These are phyloP conservation scores for Drosera spatulata DNA, from an alignment of 179 eudicot genomes.

Conservation along the genomic window DNA sequence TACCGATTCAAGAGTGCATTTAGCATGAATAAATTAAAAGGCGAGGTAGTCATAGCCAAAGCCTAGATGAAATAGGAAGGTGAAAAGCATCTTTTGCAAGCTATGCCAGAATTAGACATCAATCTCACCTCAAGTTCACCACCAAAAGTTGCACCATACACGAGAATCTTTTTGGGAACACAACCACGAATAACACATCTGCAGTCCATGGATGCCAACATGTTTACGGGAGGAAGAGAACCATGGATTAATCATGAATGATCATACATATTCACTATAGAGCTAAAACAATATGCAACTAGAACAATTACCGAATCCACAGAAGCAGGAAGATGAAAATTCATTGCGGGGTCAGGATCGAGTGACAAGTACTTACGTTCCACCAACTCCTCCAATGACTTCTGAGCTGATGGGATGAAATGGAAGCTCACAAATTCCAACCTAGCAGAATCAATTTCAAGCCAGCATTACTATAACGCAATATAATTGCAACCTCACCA, in stretches of 20 bases:
- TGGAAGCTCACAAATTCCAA: slow-evolving; percentile 98
- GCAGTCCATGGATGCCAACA: slow-evolving; percentile 7
- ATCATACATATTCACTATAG: not conserved
- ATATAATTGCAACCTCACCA: not conserved
- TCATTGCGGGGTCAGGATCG: not conserved
- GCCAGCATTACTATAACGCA: not conserved
- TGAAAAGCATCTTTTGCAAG: no score
- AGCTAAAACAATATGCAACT: not conserved
- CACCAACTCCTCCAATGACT: slow-evolving; percentile 91
- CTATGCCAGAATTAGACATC: not conserved
- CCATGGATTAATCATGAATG: not conserved
- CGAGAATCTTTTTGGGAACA: slow-evolving; percentile 98
- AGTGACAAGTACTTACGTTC: slow-evolving; percentile 53
- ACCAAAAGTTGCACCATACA: slow-evolving; percentile 84
- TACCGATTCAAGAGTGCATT: no score
- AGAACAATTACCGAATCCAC: not conserved
- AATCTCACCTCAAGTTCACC: slow-evolving; percentile 81
- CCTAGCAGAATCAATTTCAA: slow-evolving; percentile 28
- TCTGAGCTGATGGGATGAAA: slow-evolving; percentile 96
- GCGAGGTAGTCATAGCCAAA: not conserved
- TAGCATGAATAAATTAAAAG: not conserved
- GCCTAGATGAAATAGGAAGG: not conserved
- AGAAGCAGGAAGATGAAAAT: not conserved
- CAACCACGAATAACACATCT: slow-evolving; percentile 99
- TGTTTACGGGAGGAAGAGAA: not conserved